phyloP scores from a whole-genome alignment of 495 filamentous ascomycete genomes.

The Aspergillus heteromorphus region DNA sequence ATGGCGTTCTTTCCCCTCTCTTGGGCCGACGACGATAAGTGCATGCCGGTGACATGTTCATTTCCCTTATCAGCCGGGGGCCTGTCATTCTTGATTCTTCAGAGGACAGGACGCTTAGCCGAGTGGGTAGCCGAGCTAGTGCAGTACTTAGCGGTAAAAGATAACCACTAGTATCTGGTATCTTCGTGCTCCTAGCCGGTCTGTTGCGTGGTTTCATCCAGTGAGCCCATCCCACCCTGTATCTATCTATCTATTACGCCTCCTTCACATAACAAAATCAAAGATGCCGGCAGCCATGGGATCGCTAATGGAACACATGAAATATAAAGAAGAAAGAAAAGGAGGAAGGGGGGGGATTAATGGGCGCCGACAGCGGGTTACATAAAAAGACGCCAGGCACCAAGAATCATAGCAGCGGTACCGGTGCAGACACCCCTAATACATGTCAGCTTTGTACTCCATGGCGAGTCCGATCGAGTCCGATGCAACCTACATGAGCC shows the following conservation, averaged over 20 bases:
- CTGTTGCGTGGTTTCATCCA: too few relatives aligned
- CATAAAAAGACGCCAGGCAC: slow-evolving; percentile 90
- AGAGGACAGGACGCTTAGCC: too few relatives aligned
- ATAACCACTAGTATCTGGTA: too few relatives aligned
- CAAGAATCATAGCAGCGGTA: slow-evolving; percentile 87
- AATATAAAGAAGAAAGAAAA: background rate
- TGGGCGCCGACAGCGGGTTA: slow-evolving; percentile 17
- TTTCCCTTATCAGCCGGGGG: too few relatives aligned
- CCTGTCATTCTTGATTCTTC: too few relatives aligned
- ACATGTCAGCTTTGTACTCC: slow-evolving; percentile 19
- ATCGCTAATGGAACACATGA: background rate
- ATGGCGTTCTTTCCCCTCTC: background rate
- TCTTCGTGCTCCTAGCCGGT: too few relatives aligned
- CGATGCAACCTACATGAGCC: slow-evolving; percentile 65
- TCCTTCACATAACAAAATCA: background rate
- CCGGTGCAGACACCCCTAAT: slow-evolving; percentile 84
- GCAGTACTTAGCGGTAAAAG: too few relatives aligned
- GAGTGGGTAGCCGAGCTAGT: too few relatives aligned
- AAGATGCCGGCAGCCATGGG: background rate
- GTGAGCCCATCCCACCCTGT: background rate
- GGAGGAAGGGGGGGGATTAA: background rate
- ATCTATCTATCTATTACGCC: background rate
- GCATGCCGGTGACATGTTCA: too few relatives aligned
- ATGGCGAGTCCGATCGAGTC: background rate
- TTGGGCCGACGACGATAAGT: too few relatives aligned